These are phyloP conservation scores for Exobasidium rhododendri DNA, from an alignment of 1,284 basidiomycete genomes.

Conservation along the genomic window DNA sequence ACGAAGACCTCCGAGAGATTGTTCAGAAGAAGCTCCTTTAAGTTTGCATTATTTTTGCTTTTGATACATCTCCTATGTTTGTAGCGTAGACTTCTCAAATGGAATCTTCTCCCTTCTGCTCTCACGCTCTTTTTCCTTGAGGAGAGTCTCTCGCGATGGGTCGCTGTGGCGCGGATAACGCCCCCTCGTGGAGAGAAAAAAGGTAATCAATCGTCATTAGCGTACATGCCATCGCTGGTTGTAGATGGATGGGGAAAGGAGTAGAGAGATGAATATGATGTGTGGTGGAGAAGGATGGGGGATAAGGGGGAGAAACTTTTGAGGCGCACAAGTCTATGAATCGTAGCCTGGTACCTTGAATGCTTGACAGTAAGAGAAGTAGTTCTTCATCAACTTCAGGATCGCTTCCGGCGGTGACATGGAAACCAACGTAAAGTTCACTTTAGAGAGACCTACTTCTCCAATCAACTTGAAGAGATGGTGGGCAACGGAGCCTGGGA, in stretches of 20 bases:
- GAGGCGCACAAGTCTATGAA: neutral
- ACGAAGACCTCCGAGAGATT: slow-evolving; percentile 78
- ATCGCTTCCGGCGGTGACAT: slow-evolving; percentile 61
- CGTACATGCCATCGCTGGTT: no score
- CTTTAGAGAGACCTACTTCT: slow-evolving; percentile 91
- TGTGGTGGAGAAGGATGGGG: no score
- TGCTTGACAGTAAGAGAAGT: slow-evolving; percentile 21
- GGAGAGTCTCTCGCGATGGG: no score
- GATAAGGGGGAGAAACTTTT: neutral
- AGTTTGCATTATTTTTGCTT: slow-evolving; percentile 13
- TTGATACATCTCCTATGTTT: no score
- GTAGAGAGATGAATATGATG: no score
- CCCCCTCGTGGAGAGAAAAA: no score
- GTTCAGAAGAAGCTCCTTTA: slow-evolving; percentile 71
- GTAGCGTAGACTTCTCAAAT: no score
- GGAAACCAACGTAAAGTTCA: slow-evolving; percentile 85
- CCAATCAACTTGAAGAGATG: slow-evolving; percentile 88
- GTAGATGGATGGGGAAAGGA: no score
- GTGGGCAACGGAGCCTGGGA: slow-evolving; percentile 83
- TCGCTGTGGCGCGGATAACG: no score
- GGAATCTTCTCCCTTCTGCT: no score
- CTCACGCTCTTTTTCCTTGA: no score
- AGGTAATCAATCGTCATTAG: no score
- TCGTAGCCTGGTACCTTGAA: slow-evolving; percentile 19
- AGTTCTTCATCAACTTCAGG: slow-evolving; percentile 32